Conservation (phyloP, 1,284 basidiomycete genomes). For the Erythrobasidium hasegawianum region DNA sequence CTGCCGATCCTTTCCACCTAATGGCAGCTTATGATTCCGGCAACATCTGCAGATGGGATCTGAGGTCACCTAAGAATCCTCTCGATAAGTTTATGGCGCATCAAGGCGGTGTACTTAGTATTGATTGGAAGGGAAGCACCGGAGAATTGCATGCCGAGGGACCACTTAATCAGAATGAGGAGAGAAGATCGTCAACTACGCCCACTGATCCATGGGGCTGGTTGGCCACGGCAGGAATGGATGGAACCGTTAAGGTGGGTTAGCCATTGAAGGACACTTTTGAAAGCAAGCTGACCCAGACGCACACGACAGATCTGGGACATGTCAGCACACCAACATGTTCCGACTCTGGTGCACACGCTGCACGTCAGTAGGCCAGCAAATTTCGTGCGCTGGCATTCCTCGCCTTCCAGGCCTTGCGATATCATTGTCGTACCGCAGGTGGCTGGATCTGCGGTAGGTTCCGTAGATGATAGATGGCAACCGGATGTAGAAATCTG, state of each 20-base stretch:
- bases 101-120: slow-evolving; percentile 28
- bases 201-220: slow-evolving; percentile 24
- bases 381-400: slow-evolving; percentile 25
- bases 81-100: slow-evolving; percentile 26
- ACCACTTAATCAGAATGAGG: slow-evolving; percentile 3
- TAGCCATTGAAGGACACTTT: no score
- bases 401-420: slow-evolving; percentile 12
- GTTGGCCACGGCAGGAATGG: slow-evolving; percentile 28
- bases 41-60: slow-evolving; percentile 30
- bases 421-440: slow-evolving; percentile 19
- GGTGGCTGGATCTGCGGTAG: background rate
- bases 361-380: slow-evolving; percentile 17
- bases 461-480: slow-evolving; percentile 15
- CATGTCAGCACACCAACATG: slow-evolving; percentile 17
- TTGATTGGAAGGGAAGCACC: slow-evolving; percentile 29
- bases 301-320: slow-evolving; percentile 28
- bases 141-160: background rate
- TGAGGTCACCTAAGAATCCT: slow-evolving; percentile 29
- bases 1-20: slow-evolving; percentile 30
- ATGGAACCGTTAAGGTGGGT: slow-evolving; percentile 30
- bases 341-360: slow-evolving; percentile 13
- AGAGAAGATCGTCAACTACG: background rate
- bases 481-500: slow-evolving; percentile 34
- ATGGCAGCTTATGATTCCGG: slow-evolving; percentile 25
- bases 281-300: background rate